phyloP scores from a whole-genome alignment of 768 basidiomycete genomes.

The Pisolithus tinctorius region DNA sequence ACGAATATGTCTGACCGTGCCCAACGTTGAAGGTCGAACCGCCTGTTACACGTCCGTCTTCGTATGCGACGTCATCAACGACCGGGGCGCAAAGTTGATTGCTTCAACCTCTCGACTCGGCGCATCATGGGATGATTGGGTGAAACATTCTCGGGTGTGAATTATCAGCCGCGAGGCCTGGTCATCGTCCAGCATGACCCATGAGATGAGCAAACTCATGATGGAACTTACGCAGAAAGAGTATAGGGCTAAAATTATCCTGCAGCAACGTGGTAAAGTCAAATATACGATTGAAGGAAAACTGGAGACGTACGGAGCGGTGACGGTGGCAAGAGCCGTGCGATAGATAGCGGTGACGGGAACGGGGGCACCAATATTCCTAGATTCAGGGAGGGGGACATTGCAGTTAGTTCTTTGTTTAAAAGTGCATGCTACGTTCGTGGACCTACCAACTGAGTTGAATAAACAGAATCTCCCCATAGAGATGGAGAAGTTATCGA shows the following conservation, averaged over 20 bases:
- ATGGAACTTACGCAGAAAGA: no score
- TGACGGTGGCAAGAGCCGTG: background rate
- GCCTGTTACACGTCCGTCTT: background rate
- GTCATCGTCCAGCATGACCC: background rate
- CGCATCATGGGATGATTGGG: background rate
- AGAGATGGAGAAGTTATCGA: constrained; percentile 78
- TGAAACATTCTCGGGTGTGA: background rate
- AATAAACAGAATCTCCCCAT: constrained; percentile 55
- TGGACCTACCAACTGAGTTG: background rate
- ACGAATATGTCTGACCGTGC: background rate
- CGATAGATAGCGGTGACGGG: background rate
- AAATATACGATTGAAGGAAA: background rate
- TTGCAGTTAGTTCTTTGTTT: background rate
- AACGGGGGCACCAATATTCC: background rate
- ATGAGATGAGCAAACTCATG: background rate
- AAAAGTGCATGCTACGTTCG: no score
- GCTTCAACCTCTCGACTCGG: background rate
- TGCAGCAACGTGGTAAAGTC: no score
- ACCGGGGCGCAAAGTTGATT: background rate
- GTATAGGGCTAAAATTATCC: no score
- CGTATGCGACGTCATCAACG: background rate
- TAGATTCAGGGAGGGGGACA: background rate
- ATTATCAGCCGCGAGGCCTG: background rate
- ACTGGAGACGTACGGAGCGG: background rate
- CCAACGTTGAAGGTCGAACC: background rate